These are phyloP conservation scores for Globisporangium ultimum DNA, from an alignment of 352 stramenopile genomes.

Conservation along the genomic window DNA sequence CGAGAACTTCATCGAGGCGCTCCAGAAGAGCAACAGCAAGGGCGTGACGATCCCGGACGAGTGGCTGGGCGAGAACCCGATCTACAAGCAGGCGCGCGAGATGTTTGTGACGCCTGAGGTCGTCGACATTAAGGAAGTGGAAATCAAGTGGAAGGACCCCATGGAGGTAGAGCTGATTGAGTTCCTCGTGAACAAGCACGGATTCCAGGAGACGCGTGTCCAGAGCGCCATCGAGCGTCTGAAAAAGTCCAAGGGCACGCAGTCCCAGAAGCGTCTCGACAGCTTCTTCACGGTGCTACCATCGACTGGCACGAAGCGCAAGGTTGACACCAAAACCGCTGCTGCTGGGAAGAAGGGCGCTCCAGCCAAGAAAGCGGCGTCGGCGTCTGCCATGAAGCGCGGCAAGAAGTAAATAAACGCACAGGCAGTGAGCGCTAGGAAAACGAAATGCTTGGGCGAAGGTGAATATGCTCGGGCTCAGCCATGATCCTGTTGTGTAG, in stretches of 20 bases:
- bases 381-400: slow-evolving; percentile 35
- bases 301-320: slow-evolving; percentile 61
- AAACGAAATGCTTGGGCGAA: no score
- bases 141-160: slow-evolving; percentile 95
- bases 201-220: slow-evolving; percentile 95
- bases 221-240: slow-evolving; percentile 92
- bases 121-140: slow-evolving; percentile 46
- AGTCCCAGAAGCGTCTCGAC: slow-evolving; percentile 96
- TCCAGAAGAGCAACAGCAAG: slow-evolving; percentile 88
- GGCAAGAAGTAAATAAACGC: slow-evolving; percentile 53
- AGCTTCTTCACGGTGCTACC: slow-evolving; percentile 93
- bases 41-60: slow-evolving; percentile 81
- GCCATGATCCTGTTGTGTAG: background rate
- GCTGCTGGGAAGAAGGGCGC: slow-evolving; percentile 16
- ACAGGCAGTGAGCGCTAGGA: background rate
- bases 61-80: slow-evolving; percentile 83
- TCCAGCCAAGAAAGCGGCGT: slow-evolving; percentile 9
- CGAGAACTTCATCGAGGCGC: slow-evolving; percentile 91
- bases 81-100: slow-evolving; percentile 90
- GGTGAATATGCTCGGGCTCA: background rate
- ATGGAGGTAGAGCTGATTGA: slow-evolving; percentile 86
- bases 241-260: slow-evolving; percentile 93
- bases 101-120: slow-evolving; percentile 92
- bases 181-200: slow-evolving; percentile 97
- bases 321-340: slow-evolving; percentile 40